These are phyloP conservation scores for Polyporus tsugae DNA, from an alignment of 1,284 basidiomycete species.

Conservation along the genomic window DNA sequence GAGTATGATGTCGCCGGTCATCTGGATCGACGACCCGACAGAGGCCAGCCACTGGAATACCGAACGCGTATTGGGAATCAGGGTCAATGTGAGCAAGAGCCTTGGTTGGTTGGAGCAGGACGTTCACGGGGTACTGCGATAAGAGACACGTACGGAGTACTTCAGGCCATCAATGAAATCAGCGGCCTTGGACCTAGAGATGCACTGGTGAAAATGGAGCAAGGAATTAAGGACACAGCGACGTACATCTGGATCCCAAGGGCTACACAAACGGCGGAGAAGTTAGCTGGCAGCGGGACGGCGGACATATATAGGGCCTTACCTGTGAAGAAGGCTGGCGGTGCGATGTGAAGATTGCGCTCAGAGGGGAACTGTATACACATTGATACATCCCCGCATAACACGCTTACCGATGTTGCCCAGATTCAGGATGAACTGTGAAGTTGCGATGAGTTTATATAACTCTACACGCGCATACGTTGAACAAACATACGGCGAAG, in stretches of 20 bases:
- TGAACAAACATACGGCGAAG: slow-evolving; percentile 6
- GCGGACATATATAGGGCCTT: background rate
- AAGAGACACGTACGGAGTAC: slow-evolving; percentile 19
- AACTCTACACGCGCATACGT: background rate
- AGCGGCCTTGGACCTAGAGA: slow-evolving; percentile 1
- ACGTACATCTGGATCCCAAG: slow-evolving; percentile 15
- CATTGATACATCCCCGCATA: too few relatives aligned
- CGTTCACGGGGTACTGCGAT: too few relatives aligned
- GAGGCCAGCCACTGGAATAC: slow-evolving; percentile 17
- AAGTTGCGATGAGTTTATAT: background rate
- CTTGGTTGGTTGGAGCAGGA: too few relatives aligned
- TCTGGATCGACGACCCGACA: slow-evolving; percentile 15
- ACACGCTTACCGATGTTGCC: slow-evolving; percentile 18
- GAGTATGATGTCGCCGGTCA: slow-evolving; percentile 21
- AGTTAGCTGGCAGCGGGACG: background rate
- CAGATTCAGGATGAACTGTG: slow-evolving; percentile 9
- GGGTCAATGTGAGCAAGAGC: background rate
- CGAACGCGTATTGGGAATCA: too few relatives aligned
- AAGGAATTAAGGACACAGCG: background rate
- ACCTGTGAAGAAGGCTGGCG: slow-evolving; percentile 13
- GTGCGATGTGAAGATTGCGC: too few relatives aligned
- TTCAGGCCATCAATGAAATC: slow-evolving; percentile 4
- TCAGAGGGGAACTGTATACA: too few relatives aligned
- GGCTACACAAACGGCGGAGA: background rate
- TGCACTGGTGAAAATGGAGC: background rate